Conservation (phyloP, 1,284 basidiomycete species). For the Malassezia equina region DNA sequence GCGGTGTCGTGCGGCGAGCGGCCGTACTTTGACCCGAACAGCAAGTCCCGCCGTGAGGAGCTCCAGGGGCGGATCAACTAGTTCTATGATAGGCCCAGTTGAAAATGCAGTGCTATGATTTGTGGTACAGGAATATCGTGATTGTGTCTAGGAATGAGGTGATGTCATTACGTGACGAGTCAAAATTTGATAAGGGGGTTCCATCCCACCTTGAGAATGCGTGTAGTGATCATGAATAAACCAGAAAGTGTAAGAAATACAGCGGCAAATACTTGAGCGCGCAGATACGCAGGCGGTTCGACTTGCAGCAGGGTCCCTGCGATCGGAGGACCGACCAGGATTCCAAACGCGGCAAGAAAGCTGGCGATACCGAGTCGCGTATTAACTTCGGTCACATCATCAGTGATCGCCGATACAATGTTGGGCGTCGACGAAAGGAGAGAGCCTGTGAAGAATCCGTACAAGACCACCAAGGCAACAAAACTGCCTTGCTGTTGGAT, state of each 20-base stretch:
- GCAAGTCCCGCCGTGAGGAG: slow-evolving; percentile 18
- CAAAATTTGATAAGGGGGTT: background rate
- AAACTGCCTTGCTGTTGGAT: slow-evolving; percentile 8
- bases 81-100: background rate
- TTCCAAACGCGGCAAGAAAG: slow-evolving; percentile 6
- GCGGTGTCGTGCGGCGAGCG: slow-evolving; percentile 23
- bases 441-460: slow-evolving; percentile 30
- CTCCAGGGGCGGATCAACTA: slow-evolving; percentile 17
- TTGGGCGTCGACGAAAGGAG: slow-evolving; percentile 26
- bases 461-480: slow-evolving; percentile 26
- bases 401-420: slow-evolving; percentile 9
- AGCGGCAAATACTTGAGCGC: background rate
- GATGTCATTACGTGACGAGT: background rate
- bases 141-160: background rate
- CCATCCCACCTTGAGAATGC: background rate
- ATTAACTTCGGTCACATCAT: slow-evolving; percentile 5
- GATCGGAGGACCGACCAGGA: slow-evolving; percentile 22
- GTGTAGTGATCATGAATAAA: background rate
- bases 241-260: background rate
- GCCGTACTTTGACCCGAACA: slow-evolving; percentile 24
- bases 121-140: background rate
- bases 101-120: background rate
- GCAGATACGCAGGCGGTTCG: background rate
- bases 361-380: slow-evolving; percentile 3
- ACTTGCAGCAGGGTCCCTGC: slow-evolving; percentile 17